Percentiles rank a stretch among this genome's conserved stretches.
Conservation (phyloP, 2,329 filamentous ascomycete species). For the Cladobotryum mycophilum region DNA sequence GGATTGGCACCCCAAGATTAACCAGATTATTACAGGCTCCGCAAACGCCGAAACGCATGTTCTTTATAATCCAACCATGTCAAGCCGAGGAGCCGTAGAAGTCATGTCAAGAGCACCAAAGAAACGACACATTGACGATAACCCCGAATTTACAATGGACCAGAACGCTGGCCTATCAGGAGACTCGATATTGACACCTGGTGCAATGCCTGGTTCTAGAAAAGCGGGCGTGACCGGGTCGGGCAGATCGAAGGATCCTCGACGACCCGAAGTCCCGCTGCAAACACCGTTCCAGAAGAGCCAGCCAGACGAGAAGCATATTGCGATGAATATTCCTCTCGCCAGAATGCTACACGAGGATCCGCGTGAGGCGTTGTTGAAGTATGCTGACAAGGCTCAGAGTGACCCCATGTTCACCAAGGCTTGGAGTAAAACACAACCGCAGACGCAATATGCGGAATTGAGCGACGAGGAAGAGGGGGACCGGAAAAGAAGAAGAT, state of each 20-base stretch:
- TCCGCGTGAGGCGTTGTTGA: constrained; percentile 84
- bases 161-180: constrained; percentile 73
- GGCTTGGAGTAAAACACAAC: constrained; percentile 88
- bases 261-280: constrained; percentile 75
- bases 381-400: constrained; percentile 89
- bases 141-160: constrained; percentile 80
- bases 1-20: constrained; percentile 88
- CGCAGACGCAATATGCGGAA: constrained; percentile 84
- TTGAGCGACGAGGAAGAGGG: constrained; percentile 76
- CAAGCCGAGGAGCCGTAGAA: constrained; percentile 71
- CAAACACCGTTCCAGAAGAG: constrained; percentile 87
- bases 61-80: constrained; percentile 83
- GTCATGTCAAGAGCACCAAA: constrained; percentile 93
- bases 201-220: constrained; percentile 47
- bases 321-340: constrained; percentile 81
- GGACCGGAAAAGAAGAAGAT: constrained; percentile 60
- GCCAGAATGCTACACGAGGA: constrained; percentile 95
- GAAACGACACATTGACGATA: constrained; percentile 91
- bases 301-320: constrained; percentile 83
- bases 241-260: constrained; percentile 69
- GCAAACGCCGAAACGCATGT: constrained; percentile 85
- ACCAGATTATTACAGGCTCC: constrained; percentile 92
- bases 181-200: constrained; percentile 70
- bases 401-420: constrained; percentile 93
- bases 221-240: constrained; percentile 68